Conservation (phyloP, 169 alveolate genomes). For the Miamiensis avidus region DNA sequence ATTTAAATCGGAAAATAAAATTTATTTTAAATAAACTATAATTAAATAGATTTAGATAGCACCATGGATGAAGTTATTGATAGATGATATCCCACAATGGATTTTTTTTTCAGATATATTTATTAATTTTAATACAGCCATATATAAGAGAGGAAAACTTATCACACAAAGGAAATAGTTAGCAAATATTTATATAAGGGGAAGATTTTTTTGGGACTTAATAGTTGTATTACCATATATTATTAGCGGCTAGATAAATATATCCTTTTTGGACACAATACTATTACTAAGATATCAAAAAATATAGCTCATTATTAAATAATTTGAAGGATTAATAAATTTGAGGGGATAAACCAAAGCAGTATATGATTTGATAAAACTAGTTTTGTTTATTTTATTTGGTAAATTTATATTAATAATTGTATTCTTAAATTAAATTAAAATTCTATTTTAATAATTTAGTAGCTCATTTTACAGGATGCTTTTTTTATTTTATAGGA, state of each 20-base stretch:
- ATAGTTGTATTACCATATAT: conserved; percentile 8
- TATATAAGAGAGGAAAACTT: conserved; percentile 14
- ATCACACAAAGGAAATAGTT: neutral
- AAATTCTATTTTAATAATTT: no score
- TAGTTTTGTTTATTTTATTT: conserved; percentile 10
- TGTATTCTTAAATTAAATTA: no score
- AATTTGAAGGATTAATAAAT: conserved; percentile 3
- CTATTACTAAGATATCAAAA: conserved; percentile 4
- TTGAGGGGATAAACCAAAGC: conserved; percentile 11
- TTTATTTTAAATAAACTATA: no score
- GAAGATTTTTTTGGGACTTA: conserved; percentile 3
- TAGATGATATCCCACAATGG: conserved; percentile 19
- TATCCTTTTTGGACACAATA: conserved; percentile 5
- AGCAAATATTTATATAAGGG: neutral
- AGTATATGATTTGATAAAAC: conserved; percentile 4
- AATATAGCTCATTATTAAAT: neutral
- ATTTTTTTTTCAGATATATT: conserved; percentile 1
- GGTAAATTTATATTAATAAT: no score
- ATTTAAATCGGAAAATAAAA: no score
- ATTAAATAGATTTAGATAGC: neutral
- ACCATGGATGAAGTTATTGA: neutral
- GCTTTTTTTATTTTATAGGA: neutral
- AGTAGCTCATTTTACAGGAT: conserved; percentile 28
- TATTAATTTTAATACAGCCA: conserved; percentile 22
- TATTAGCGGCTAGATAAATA: neutral